Base-by-base conservation (phyloP, 306 rosid genomes). In the Cucurbita ficifolia region DNA sequence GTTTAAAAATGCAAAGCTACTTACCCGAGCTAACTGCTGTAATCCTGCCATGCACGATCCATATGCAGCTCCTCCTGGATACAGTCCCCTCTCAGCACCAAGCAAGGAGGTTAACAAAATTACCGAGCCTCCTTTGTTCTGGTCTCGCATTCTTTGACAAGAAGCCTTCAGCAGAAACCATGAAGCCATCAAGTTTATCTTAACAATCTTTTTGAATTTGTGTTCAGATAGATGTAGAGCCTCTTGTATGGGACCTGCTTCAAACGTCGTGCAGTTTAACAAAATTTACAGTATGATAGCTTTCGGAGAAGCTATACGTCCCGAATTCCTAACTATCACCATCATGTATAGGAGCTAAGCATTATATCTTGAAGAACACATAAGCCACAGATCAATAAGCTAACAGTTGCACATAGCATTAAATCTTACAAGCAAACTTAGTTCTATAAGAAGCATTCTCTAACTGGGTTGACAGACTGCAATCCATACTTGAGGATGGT, bases 11-110 rank as follows among this genome's bases (percentile, higher is more conserved):
- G 10, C 46, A 8, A 42, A 42, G 11, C 10, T 12, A 36, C 83
- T 51, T 83, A 92, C 98, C 88, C 96, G 79, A 29, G 76, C 97
- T 79, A 93, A 79, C 74, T 93, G 97, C 79, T 87, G 91, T 43
- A 90, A 63, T 38, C 84, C 97, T 4, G 94, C 98, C 29, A 81
- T 72, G 73, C 84, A 78, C 5, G 94, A 83, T 68, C 87, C 92
- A 73, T 81, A 88, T 4, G 92, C 89, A 18, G 94, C 89, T 75
- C 89, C 89, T 43, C 98, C 97, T 0, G 83, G 85, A 80, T 93
- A 83, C 60, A 93, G 56, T 22, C 96, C 97, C 76, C 98, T 87
- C 75, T 87, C 88, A 13, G 86, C 77, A 60, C 98, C 98, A 39
- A 74, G 42, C 1, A 93, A 80, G 4, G 96, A 81, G 16, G 96